These are phyloP conservation scores for Fraxinus anomala DNA, from an alignment of 257 asterid genomes.

Conservation along the genomic window DNA sequence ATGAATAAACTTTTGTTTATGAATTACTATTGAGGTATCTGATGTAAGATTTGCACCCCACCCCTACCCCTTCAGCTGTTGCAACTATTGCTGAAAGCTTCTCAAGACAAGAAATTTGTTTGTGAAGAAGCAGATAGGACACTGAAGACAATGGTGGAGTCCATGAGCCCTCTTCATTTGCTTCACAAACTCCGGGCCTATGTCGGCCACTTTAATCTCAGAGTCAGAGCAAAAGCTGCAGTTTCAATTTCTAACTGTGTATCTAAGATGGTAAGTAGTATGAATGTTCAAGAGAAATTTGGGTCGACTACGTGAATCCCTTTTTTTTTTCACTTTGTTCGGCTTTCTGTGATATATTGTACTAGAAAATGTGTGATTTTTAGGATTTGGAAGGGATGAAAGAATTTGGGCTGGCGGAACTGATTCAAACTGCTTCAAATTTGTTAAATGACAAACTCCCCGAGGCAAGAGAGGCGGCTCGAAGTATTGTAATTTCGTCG, in stretches of 20 bases:
- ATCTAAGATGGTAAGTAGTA: constrained; percentile 66
- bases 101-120: constrained; percentile 93
- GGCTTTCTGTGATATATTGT: neutral
- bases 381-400: constrained; percentile 75
- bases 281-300: neutral
- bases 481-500: constrained; percentile 49
- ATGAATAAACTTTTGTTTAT: neutral
- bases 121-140: constrained; percentile 94
- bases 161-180: constrained; percentile 68
- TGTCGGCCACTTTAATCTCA: constrained; percentile 65
- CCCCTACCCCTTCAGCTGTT: constrained; percentile 47
- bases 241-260: constrained; percentile 64
- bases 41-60: neutral
- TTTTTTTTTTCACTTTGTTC: too few relatives aligned
- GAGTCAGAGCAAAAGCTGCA: constrained; percentile 89
- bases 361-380: constrained; percentile 13
- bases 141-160: constrained; percentile 62
- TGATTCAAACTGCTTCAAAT: constrained; percentile 58
- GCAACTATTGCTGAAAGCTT: constrained; percentile 88
- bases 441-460: constrained; percentile 84
- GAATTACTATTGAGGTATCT: neutral
- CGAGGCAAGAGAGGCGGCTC: constrained; percentile 92
- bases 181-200: constrained; percentile 61
- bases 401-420: constrained; percentile 54
- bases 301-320: neutral